These are phyloP conservation scores for Tulasnella sp. DNA, from an alignment of 768 basidiomycete species.

Conservation along the genomic window DNA sequence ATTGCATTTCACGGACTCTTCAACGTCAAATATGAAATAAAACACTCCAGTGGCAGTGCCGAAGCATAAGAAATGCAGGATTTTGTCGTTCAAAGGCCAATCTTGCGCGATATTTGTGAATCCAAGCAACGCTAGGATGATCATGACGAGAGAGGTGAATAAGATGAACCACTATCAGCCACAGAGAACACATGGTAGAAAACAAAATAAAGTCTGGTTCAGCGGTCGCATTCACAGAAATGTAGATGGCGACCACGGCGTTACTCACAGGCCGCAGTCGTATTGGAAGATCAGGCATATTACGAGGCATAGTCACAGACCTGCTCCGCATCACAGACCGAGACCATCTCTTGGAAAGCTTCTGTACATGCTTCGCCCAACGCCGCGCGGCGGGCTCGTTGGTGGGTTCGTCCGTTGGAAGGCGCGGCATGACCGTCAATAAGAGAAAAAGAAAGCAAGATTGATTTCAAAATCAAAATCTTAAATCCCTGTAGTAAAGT, in stretches of 20 bases:
- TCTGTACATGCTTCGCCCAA: no score
- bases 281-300: constrained; percentile 42
- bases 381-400: no score
- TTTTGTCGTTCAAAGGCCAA: constrained; percentile 65
- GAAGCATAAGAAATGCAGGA: constrained; percentile 71
- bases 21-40: constrained; percentile 80
- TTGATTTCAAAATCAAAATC: no score
- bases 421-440: no score
- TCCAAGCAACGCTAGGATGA: constrained; percentile 60
- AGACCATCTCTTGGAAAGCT: neutral
- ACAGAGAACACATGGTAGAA: neutral
- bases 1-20: constrained; percentile 70
- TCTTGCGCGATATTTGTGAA: constrained; percentile 55
- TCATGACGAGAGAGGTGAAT: constrained; percentile 57
- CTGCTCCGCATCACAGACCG: constrained; percentile 8
- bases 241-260: neutral
- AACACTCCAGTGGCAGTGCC: constrained; percentile 64
- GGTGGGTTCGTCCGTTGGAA: no score
- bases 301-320: neutral
- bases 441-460: no score
- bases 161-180: constrained; percentile 84
- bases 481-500: no score
- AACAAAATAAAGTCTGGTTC: neutral
- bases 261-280: constrained; percentile 54
- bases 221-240: neutral